These are phyloP conservation scores for Rhazya stricta DNA, from an alignment of 257 asterid species.

Conservation along the genomic window DNA sequence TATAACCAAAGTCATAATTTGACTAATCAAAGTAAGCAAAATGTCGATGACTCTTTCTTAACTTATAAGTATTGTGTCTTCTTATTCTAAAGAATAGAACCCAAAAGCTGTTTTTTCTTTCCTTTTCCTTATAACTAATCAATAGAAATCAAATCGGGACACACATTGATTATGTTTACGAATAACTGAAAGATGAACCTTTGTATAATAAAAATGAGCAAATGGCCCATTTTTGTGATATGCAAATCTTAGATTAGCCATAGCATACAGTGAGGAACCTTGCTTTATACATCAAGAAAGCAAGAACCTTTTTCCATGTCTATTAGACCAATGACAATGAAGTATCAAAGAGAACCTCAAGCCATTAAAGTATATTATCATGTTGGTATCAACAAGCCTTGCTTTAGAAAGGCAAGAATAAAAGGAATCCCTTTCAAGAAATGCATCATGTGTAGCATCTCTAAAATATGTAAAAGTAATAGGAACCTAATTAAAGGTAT, in stretches of 20 bases:
- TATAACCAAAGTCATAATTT: neutral
- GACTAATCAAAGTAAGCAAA: neutral
- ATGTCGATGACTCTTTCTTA: constrained; percentile 11
- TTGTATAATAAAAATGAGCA: constrained; percentile 14
- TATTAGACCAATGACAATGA: constrained; percentile 1
- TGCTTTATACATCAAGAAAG: constrained; percentile 20
- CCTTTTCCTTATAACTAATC: neutral
- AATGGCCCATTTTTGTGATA: constrained; percentile 37
- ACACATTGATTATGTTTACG: neutral
- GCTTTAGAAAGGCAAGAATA: constrained; percentile 19
- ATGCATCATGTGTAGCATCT: constrained; percentile 6
- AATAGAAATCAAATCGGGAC: neutral
- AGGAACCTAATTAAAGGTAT: constrained; percentile 17
- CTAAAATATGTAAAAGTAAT: constrained; percentile 13
- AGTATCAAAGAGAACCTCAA: constrained; percentile 8
- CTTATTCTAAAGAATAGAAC: neutral
- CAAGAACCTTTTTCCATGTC: constrained; percentile 2
- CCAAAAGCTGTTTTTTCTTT: neutral
- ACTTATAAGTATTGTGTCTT: constrained; percentile 12
- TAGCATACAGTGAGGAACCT: constrained; percentile 17
- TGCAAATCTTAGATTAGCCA: constrained; percentile 37
- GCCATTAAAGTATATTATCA: constrained; percentile 41
- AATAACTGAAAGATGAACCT: neutral
- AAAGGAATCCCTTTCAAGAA: constrained; percentile 17
- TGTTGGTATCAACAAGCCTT: constrained; percentile 18